Evolutionary conservation across 2,329 filamentous ascomycete genomes (phyloP), one percentile per base, ranked within the genome.

Genomic region (Aspergillus sp.): DNA sequence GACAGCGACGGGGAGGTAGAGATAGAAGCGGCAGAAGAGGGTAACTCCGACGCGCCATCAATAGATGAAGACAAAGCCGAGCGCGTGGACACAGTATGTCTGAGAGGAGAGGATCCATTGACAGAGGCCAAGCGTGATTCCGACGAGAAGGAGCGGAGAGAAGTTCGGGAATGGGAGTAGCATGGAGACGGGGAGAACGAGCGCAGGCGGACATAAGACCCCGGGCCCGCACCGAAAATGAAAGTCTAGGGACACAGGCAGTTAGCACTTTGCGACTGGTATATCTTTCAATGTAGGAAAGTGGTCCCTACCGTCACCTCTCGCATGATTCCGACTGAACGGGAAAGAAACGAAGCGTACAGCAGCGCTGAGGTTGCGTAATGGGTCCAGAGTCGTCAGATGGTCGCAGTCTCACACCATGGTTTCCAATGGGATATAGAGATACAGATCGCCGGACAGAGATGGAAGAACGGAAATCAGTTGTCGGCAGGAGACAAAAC

Each of bases 131-230:
- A 36, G 29, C 41, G 42, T 17, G 45, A 42, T 31, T 54, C 45
- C n/a, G 40, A 49, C n/a, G 58, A 55, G 30, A 60, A 40, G 26
- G 36, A 47, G 32, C 55, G 57, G 24, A 39, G 35, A 14, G 41
- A 48, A 24, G 29, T 33, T 27, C 45, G 44, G 26, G 40, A 15
- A 31, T 32, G 44, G 27, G 30, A 25, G 26, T 27, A 46, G 38
- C 43, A 36, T 28, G 37, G 37, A 36, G 42, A 35, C 15, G 43
- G 42, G 28, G 37, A 35, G 22, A 35, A 32, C 19, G 40, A 35
- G 33, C 41, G 48, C 32, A 51, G 37, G 30, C 41, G 45, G 34
- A 45, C 39, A 27, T 51, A 44, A 16, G 40, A 43, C 30, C 48
- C 41, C 16, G 43, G 27, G 15, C 38, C 39, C 24, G 45, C 35